Conservation (phyloP, 2,329 filamentous ascomycete species). For the Penicillium italicum region DNA sequence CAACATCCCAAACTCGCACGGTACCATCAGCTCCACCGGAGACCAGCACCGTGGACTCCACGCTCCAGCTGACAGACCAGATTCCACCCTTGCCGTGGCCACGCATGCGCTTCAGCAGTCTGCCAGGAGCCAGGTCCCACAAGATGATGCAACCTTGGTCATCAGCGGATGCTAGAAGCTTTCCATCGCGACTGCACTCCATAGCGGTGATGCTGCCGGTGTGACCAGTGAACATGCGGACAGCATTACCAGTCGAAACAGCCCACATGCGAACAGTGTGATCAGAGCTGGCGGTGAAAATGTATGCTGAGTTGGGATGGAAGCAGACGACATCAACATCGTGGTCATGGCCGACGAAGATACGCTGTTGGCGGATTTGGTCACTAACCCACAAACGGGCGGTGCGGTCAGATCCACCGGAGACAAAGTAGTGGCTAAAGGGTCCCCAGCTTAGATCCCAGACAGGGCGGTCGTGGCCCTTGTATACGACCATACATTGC, state of each 20-base stretch:
- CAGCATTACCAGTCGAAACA: slow-evolving; percentile 78
- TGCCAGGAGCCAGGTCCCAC: slow-evolving; percentile 88
- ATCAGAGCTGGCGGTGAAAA: slow-evolving; percentile 90
- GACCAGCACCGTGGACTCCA: slow-evolving; percentile 84
- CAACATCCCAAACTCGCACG: slow-evolving; percentile 90
- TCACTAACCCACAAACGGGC: slow-evolving; percentile 90
- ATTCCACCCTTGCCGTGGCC: slow-evolving; percentile 93
- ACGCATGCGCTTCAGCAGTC: slow-evolving; percentile 83
- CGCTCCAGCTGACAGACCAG: slow-evolving; percentile 88
- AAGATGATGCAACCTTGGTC: slow-evolving; percentile 84
- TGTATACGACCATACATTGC: slow-evolving; percentile 91
- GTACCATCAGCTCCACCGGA: slow-evolving; percentile 90
- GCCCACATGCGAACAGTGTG: slow-evolving; percentile 98
- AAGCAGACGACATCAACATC: slow-evolving; percentile 88
- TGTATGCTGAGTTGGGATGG: slow-evolving; percentile 89
- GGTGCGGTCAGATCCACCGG: slow-evolving; percentile 82
- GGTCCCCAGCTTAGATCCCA: slow-evolving; percentile 88
- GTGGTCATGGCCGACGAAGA: slow-evolving; percentile 89
- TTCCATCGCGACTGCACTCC: slow-evolving; percentile 82
- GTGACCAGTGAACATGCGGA: slow-evolving; percentile 90
- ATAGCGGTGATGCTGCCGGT: slow-evolving; percentile 80
- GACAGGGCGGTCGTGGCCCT: slow-evolving; percentile 84
- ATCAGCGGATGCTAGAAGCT: slow-evolving; percentile 86
- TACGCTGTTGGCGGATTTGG: slow-evolving; percentile 79
- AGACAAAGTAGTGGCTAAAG: slow-evolving; percentile 91